phyloP scores from a whole-genome alignment of 495 filamentous ascomycete species.

The Penicillium desertorum region DNA sequence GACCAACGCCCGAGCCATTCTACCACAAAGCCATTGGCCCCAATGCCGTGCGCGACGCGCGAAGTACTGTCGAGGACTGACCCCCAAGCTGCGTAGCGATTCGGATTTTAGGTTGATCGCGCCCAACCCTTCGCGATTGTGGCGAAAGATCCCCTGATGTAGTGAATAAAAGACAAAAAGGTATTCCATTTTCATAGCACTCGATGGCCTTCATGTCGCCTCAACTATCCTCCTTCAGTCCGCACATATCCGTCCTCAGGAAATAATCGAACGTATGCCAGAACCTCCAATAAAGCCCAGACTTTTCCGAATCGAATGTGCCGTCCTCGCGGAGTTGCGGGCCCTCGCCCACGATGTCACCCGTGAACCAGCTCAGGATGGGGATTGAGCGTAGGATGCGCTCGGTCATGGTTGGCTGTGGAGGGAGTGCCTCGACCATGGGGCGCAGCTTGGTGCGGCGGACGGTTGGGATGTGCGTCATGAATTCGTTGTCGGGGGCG shows the following conservation, averaged over 20 bases:
- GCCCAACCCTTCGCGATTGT: too few species aligned
- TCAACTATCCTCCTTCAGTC: conserved; percentile 49
- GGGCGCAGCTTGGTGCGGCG: conserved; percentile 54
- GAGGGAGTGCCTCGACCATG: conserved; percentile 60
- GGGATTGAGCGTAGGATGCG: conserved; percentile 61
- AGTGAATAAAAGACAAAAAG: background rate
- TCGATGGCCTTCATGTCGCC: background rate
- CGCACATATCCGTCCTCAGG: conserved; percentile 51
- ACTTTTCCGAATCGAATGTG: conserved; percentile 73
- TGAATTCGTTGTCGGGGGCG: conserved; percentile 47
- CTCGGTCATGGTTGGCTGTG: conserved; percentile 60
- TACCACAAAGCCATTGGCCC: background rate
- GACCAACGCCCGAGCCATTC: conserved; percentile 15
- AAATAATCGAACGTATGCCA: conserved; percentile 50
- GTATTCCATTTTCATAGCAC: background rate
- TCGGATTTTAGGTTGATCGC: background rate
- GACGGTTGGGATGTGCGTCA: conserved; percentile 52
- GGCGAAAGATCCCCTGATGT: background rate
- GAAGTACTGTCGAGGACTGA: background rate
- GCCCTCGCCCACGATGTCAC: conserved; percentile 76
- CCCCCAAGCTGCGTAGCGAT: background rate
- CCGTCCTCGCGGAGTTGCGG: conserved; percentile 75
- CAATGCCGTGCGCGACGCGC: background rate
- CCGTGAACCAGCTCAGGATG: conserved; percentile 66
- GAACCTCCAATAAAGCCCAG: conserved; percentile 74